A percentile compares a stretch with the other conserved stretches of the same genome.
Evolutionary conservation across 495 filamentous ascomycete species (phyloP).

Genomic region (Friedmanniomyces simplex): DNA sequence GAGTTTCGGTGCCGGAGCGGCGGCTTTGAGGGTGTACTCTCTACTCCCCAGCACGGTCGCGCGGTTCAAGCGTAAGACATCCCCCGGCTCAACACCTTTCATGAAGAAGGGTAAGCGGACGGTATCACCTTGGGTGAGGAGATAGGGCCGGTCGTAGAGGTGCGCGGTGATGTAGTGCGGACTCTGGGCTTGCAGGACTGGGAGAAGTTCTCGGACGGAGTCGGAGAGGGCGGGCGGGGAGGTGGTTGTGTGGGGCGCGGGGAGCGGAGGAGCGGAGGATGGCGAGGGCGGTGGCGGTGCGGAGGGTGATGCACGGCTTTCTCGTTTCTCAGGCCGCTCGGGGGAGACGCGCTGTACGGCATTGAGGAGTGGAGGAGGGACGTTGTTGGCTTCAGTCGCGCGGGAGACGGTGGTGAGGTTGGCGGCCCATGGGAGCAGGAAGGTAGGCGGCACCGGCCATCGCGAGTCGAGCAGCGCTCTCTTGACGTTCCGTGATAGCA

Average conservation of each 20-base stretch:
- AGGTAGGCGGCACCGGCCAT: slow-evolving; percentile 28
- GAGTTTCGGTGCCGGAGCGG: slow-evolving; percentile 17
- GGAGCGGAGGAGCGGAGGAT: slow-evolving; percentile 15
- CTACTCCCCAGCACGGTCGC: slow-evolving; percentile 69
- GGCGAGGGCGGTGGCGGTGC: slow-evolving; percentile 23
- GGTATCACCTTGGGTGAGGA: slow-evolving; percentile 75
- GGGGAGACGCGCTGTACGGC: slow-evolving; percentile 14
- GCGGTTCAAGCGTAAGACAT: slow-evolving; percentile 75
- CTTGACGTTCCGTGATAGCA: slow-evolving; percentile 20
- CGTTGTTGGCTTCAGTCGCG: slow-evolving; percentile 19
- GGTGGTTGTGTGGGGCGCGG: slow-evolving; percentile 26
- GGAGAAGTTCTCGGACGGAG: slow-evolving; percentile 58
- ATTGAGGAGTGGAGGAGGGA: slow-evolving; percentile 26
- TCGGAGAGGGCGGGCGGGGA: slow-evolving; percentile 37
- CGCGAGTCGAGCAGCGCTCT: slow-evolving; percentile 26
- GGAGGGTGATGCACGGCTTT: slow-evolving; percentile 20
- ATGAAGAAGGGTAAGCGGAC: slow-evolving; percentile 93
- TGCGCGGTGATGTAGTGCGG: slow-evolving; percentile 79
- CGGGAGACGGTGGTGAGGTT: slow-evolving; percentile 30
- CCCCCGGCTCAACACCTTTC: slow-evolving; percentile 70
- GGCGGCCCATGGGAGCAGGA: slow-evolving; percentile 31
- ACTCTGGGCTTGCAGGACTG: slow-evolving; percentile 65
- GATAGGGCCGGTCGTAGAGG: slow-evolving; percentile 81
- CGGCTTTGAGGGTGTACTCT: slow-evolving; percentile 75
- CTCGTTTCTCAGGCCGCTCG: slow-evolving; percentile 5